Percentiles rank a stretch among this genome's conserved stretches.
Conservation (phyloP, 2,329 filamentous ascomycete genomes). For the Diaporthe ampelina region DNA sequence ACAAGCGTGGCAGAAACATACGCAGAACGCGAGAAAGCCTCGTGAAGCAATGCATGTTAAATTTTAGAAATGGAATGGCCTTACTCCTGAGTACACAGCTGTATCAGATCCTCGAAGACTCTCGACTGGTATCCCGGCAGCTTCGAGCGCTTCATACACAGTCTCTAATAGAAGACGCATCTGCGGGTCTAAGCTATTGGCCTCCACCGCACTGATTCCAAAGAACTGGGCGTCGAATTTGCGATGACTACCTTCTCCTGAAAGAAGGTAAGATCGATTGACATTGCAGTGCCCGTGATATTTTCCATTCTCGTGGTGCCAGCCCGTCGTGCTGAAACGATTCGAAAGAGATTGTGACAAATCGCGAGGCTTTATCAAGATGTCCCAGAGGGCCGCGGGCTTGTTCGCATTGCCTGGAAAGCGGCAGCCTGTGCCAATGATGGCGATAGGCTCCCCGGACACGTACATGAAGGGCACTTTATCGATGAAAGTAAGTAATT, state of each 20-base stretch:
- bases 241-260: background rate
- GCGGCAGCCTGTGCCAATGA: slow-evolving; percentile 56
- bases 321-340: too few species aligned
- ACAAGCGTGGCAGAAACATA: too few species aligned
- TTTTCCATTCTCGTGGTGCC: slow-evolving; percentile 45
- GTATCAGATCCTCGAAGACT: slow-evolving; percentile 43
- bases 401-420: slow-evolving; percentile 53
- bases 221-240: slow-evolving; percentile 47
- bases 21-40: too few species aligned
- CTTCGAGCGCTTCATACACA: slow-evolving; percentile 45
- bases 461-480: background rate
- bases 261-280: slow-evolving; percentile 25
- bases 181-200: slow-evolving; percentile 38
- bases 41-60: too few species aligned
- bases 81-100: slow-evolving; percentile 47
- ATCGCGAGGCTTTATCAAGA: slow-evolving; percentile 31
- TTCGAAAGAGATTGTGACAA: too few species aligned
- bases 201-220: slow-evolving; percentile 44
- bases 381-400: slow-evolving; percentile 53
- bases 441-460: slow-evolving; percentile 44
- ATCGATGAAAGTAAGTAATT: background rate
- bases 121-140: slow-evolving; percentile 42
- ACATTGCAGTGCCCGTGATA: slow-evolving; percentile 49
- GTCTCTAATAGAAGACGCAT: slow-evolving; percentile 41
- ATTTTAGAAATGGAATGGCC: background rate